Evolutionary conservation across 2,329 filamentous ascomycete genomes (phyloP).

Genomic region (Keithomyces neogunnii): DNA sequence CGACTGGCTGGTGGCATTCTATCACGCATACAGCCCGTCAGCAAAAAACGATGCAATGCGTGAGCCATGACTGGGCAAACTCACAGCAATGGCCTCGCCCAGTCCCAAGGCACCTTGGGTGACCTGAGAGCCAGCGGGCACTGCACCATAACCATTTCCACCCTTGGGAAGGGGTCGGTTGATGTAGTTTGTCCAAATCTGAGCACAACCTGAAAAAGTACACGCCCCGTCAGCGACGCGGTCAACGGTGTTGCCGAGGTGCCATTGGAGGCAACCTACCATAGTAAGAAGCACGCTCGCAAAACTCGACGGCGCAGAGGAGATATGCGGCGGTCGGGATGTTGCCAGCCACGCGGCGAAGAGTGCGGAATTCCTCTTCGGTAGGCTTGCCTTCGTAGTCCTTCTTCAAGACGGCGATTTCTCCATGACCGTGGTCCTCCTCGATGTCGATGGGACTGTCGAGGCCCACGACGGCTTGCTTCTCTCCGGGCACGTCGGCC

Average conservation of each 20-base stretch:
- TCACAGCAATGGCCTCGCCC: constrained; percentile 27
- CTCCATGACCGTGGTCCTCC: neutral
- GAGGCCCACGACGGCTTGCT: neutral
- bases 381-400: constrained; percentile 37
- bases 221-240: too few relatives aligned
- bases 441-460: neutral
- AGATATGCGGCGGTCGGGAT: constrained; percentile 46
- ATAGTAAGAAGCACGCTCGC: constrained; percentile 53
- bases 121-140: constrained; percentile 28
- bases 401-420: constrained; percentile 9
- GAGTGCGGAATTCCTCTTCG: constrained; percentile 41
- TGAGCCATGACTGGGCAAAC: constrained; percentile 7
- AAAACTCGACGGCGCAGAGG: constrained; percentile 51
- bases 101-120: constrained; percentile 52
- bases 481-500: neutral
- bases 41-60: constrained; percentile 14
- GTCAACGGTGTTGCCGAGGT: neutral
- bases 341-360: constrained; percentile 42
- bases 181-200: constrained; percentile 45
- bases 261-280: constrained; percentile 25
- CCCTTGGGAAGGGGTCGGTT: constrained; percentile 48
- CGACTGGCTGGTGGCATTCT: constrained; percentile 29
- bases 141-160: constrained; percentile 37
- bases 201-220: constrained; percentile 10
- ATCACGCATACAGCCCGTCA: constrained; percentile 35